A percentile compares a stretch with the other conserved stretches of the same genome.
phyloP scores from a whole-genome alignment of 805 yeast genomes.

The Myxozyma lipomycoides region DNA sequence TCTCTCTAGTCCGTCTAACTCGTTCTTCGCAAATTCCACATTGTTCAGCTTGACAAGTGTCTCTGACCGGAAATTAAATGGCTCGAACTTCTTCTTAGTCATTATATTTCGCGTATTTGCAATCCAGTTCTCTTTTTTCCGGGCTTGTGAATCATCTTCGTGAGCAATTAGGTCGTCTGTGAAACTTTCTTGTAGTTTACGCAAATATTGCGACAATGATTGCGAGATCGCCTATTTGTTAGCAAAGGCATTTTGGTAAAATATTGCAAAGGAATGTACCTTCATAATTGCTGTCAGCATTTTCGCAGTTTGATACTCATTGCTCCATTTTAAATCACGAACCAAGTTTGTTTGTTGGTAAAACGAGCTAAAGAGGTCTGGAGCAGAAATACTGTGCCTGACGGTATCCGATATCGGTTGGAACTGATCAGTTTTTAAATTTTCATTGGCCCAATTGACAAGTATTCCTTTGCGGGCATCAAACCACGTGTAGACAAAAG shows the following conservation, averaged over 20 bases:
- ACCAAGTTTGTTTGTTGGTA: conserved; percentile 57
- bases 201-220: conserved; percentile 50
- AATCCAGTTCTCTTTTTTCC: conserved; percentile 36
- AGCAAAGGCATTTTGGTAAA: too few species aligned
- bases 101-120: conserved; percentile 38
- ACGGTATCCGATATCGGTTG: conserved; percentile 25
- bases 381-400: conserved; percentile 56
- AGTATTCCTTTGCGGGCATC: conserved; percentile 46
- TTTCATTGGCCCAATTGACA: conserved; percentile 47
- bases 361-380: conserved; percentile 63
- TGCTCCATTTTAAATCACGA: conserved; percentile 59
- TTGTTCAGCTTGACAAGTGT: conserved; percentile 79
- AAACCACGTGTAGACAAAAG: conserved; percentile 44
- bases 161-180: conserved; percentile 26
- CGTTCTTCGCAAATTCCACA: conserved; percentile 40
- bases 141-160: background rate
- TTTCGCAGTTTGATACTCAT: conserved; percentile 58
- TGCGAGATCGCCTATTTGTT: conserved; percentile 64
- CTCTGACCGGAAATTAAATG: conserved; percentile 23
- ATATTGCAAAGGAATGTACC: too few species aligned
- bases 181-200: conserved; percentile 31
- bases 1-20: conserved; percentile 49
- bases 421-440: conserved; percentile 52
- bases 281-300: conserved; percentile 58
- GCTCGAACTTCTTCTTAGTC: conserved; percentile 34